A percentile compares a stretch with the other conserved stretches of the same genome.
phyloP scores from a whole-genome alignment of 495 filamentous ascomycete species.

The Chaetomium tenue region DNA sequence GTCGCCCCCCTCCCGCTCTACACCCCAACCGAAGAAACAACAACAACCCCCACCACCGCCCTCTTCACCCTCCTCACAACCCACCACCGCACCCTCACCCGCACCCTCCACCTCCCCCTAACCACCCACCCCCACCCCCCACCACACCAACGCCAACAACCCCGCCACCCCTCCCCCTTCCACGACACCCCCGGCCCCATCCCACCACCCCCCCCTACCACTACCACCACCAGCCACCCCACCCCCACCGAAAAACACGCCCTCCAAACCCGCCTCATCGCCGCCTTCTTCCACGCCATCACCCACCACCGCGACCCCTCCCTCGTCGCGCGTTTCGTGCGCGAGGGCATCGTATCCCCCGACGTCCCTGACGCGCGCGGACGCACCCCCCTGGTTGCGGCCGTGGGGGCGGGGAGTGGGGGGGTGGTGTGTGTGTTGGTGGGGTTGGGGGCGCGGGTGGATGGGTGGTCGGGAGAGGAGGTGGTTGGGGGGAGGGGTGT shows the following conservation, averaged over 20 bases:
- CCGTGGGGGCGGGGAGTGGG: conserved; percentile 33
- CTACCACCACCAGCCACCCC: not conserved
- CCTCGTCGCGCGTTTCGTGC: conserved; percentile 26
- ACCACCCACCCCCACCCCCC: conserved; percentile 13
- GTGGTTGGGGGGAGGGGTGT: not conserved
- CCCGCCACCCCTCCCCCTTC: not conserved
- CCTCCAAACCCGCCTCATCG: conserved; percentile 25
- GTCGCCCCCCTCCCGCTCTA: conserved; percentile 20
- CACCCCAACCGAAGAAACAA: conserved; percentile 8
- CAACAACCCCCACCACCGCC: not conserved
- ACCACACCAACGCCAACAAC: not conserved
- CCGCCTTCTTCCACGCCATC: conserved; percentile 29
- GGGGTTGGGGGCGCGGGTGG: conserved; percentile 34
- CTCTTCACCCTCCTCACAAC: not conserved
- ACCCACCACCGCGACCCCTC: conserved; percentile 19
- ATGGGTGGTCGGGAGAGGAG: conserved; percentile 17
- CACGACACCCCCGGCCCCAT: not conserved
- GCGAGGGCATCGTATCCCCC: conserved; percentile 31
- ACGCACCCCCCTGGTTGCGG: conserved; percentile 39
- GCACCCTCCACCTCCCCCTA: conserved; percentile 20
- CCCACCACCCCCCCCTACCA: not conserved
- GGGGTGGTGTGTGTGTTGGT: conserved; percentile 35
- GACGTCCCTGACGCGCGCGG: conserved; percentile 28
- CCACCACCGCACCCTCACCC: not conserved
- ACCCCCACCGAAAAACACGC: conserved; percentile 1